A percentile compares a stretch with the other conserved stretches of the same genome.
Evolutionary conservation across 306 rosid species (phyloP).

Genomic region (Pterocarpus santalinus): DNA sequence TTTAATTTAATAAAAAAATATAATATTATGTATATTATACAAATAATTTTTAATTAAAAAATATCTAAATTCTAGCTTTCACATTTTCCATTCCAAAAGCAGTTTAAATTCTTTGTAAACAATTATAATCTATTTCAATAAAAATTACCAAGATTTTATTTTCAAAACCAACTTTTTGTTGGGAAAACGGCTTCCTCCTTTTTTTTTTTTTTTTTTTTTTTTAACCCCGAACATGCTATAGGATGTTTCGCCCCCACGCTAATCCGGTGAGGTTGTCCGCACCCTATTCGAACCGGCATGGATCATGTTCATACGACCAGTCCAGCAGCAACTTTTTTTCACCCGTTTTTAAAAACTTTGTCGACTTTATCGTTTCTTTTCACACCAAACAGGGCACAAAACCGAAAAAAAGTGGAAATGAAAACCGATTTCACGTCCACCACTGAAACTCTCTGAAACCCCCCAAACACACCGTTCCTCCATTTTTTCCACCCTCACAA

Average conservation of each 20-base stretch:
- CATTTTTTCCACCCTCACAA: not conserved
- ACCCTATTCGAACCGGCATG: not conserved
- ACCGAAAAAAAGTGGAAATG: slow-evolving; percentile 55
- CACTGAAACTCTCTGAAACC: slow-evolving; percentile 21
- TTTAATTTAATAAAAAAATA: no score
- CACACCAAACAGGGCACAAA: slow-evolving; percentile 41
- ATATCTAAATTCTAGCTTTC: no score
- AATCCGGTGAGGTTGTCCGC: slow-evolving; percentile 46
- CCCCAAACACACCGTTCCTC: not conserved
- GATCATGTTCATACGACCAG: not conserved
- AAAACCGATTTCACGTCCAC: slow-evolving; percentile 66
- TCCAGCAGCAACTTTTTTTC: not conserved
- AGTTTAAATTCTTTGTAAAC: no score
- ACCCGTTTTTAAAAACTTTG: not conserved
- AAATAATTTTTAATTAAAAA: no score
- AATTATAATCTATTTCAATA: no score
- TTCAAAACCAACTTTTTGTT: no score
- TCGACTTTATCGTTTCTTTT: slow-evolving; percentile 35
- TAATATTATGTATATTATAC: no score
- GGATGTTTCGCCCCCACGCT: slow-evolving; percentile 10
- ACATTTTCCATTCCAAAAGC: no score
- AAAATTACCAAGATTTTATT: no score
- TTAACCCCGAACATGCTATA: no score
- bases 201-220: no score
- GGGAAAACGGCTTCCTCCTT: no score